Evolutionary conservation across 2,329 filamentous ascomycete genomes (phyloP).

Genomic region (Trichoderma endophyticum): DNA sequence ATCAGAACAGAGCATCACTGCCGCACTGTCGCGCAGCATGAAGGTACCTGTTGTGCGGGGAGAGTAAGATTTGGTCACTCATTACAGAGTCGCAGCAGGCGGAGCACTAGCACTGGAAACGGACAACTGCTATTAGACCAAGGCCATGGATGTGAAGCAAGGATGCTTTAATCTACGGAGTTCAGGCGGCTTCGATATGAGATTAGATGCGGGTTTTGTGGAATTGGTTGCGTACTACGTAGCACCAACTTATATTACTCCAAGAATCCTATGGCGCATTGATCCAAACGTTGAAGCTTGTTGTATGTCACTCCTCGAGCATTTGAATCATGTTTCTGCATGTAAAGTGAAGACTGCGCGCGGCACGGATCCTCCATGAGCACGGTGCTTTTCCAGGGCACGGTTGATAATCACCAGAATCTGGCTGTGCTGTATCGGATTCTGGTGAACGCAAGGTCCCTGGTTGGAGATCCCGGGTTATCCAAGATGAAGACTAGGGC

Average conservation of each 20-base stretch:
- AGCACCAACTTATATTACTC: not conserved
- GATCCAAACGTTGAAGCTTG: not conserved
- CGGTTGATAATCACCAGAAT: not conserved
- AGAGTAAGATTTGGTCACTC: not conserved
- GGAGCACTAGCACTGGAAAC: not conserved
- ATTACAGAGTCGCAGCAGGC: not conserved
- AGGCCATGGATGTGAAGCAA: not conserved
- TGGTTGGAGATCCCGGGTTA: not conserved
- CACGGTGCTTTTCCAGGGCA: not conserved
- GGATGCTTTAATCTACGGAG: not conserved
- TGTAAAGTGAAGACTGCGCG: not conserved
- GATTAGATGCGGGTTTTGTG: not conserved
- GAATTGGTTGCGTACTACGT: not conserved
- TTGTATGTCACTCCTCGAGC: not conserved
- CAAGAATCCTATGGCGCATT: not conserved
- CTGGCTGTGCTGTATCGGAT: constrained; percentile 10
- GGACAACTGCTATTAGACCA: not conserved
- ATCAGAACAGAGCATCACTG: not conserved
- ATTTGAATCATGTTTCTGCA: not conserved
- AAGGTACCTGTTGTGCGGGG: not conserved
- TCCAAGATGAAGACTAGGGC: not conserved
- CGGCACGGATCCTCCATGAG: not conserved
- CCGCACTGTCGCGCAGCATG: not conserved
- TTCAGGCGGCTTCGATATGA: not conserved
- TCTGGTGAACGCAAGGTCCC: constrained; percentile 2